Percentiles rank a stretch among this genome's conserved stretches.
Evolutionary conservation across 495 filamentous ascomycete species (phyloP).

Genomic region (Trichoderma gamsii): DNA sequence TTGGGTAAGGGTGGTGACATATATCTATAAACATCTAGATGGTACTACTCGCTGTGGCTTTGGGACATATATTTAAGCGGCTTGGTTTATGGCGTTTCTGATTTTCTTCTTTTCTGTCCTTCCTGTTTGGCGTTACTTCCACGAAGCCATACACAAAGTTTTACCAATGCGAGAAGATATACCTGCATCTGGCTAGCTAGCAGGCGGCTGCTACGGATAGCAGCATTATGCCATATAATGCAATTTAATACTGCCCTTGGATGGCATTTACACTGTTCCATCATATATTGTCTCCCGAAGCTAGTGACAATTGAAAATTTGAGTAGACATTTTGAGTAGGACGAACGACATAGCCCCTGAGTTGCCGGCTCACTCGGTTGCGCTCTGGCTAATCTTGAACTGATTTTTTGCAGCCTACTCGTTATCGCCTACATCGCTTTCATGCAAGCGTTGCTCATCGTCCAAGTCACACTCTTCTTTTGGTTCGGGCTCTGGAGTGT

Average conservation of each 20-base stretch:
- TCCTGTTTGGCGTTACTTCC: not conserved
- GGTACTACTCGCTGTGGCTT: not conserved
- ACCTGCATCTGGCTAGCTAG: not conserved
- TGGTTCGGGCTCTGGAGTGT: not conserved
- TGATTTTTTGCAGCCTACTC: too few relatives aligned
- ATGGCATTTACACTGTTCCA: not conserved
- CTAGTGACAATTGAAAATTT: not conserved
- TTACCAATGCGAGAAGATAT: not conserved
- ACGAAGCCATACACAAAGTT: not conserved
- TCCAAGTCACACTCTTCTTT: not conserved
- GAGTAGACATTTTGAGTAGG: not conserved
- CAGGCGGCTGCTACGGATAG: not conserved
- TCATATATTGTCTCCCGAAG: not conserved
- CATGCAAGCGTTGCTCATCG: not conserved
- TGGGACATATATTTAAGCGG: not conserved
- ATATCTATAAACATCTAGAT: conserved; percentile 41
- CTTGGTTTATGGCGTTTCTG: not conserved
- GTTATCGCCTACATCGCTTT: not conserved
- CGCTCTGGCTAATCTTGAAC: too few relatives aligned
- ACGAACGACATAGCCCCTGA: not conserved
- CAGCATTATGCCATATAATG: not conserved
- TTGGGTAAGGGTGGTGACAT: conserved; percentile 86
- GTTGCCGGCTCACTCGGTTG: too few relatives aligned
- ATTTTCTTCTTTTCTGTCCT: not conserved
- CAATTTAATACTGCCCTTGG: not conserved